These are phyloP conservation scores for Rhizopus stolonifer DNA, from an alignment of 371 early-diverging fungal species.

Conservation along the genomic window DNA sequence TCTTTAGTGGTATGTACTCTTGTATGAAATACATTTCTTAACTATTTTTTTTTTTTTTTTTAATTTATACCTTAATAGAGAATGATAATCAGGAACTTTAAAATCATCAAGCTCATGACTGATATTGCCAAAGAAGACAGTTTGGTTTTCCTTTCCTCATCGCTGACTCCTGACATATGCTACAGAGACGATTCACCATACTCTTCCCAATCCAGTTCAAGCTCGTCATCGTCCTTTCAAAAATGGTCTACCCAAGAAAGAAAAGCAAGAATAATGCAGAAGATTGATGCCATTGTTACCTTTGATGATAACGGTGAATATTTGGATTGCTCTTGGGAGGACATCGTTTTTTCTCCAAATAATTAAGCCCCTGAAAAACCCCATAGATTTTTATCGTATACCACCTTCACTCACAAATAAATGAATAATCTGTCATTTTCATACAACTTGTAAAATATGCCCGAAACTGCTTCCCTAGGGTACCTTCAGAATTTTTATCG, in stretches of 20 bases:
- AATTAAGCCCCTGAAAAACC: conserved; percentile 3
- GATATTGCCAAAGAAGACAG: conserved; percentile 9
- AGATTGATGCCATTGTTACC: conserved; percentile 9
- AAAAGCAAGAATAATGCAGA: conserved; percentile 12
- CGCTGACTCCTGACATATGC: conserved; percentile 10
- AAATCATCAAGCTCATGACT: conserved; percentile 18
- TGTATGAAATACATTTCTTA: conserved; percentile 14
- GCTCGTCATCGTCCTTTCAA: conserved; percentile 11
- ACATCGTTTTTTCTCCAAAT: conserved; percentile 9
- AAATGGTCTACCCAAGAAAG: conserved; percentile 4
- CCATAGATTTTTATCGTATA: neutral
- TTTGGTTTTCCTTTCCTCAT: conserved; percentile 8
- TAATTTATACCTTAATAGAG: conserved; percentile 12
- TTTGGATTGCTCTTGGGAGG: conserved; percentile 6
- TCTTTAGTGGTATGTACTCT: conserved; percentile 4
- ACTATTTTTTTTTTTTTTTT: conserved; percentile 3
- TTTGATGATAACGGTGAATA: conserved; percentile 9
- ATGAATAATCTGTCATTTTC: conserved; percentile 9
- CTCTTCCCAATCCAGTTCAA: conserved; percentile 6
- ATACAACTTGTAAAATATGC: conserved; percentile 10
- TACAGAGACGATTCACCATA: conserved; percentile 10
- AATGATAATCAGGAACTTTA: conserved; percentile 15
- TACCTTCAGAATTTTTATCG: conserved; percentile 10
- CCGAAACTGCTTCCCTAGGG: conserved; percentile 6
- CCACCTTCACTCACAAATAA: neutral